Percentiles rank a stretch among this genome's conserved stretches.
phyloP scores from a whole-genome alignment of 2,329 filamentous ascomycete genomes.

The Colletotrichum scovillei region DNA sequence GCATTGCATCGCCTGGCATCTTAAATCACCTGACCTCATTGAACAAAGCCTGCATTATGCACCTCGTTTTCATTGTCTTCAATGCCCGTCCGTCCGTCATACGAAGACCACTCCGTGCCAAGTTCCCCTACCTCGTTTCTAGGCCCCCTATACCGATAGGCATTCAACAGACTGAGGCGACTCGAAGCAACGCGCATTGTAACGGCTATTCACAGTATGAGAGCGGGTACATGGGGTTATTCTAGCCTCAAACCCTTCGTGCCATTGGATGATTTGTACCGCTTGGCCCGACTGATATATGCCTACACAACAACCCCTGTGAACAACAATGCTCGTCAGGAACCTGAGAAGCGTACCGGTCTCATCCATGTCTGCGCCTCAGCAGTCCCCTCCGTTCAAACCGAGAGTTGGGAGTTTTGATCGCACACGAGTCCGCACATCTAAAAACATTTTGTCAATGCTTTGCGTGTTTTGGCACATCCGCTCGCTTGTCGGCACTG shows the following conservation, averaged over 20 bases:
- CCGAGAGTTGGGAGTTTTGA: slow-evolving; percentile 5
- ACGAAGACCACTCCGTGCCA: background rate
- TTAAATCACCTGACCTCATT: background rate
- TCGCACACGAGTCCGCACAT: background rate
- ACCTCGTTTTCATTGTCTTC: background rate
- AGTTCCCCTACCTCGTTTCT: background rate
- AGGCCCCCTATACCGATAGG: background rate
- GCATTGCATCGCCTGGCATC: background rate
- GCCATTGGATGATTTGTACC: background rate
- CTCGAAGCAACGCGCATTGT: background rate
- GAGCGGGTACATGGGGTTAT: background rate
- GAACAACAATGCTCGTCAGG: background rate
- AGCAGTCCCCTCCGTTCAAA: background rate
- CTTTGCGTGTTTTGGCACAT: background rate
- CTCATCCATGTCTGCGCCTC: background rate
- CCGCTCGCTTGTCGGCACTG: background rate
- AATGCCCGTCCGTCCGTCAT: background rate
- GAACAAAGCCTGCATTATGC: background rate
- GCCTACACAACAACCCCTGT: background rate
- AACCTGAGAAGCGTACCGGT: background rate
- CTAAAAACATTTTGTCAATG: background rate
- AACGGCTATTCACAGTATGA: background rate
- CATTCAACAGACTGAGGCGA: background rate
- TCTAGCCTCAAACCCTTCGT: background rate
- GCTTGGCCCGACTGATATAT: background rate